These are phyloP conservation scores for Adenanthera pavonina DNA, from an alignment of 306 rosid species.

Conservation along the genomic window DNA sequence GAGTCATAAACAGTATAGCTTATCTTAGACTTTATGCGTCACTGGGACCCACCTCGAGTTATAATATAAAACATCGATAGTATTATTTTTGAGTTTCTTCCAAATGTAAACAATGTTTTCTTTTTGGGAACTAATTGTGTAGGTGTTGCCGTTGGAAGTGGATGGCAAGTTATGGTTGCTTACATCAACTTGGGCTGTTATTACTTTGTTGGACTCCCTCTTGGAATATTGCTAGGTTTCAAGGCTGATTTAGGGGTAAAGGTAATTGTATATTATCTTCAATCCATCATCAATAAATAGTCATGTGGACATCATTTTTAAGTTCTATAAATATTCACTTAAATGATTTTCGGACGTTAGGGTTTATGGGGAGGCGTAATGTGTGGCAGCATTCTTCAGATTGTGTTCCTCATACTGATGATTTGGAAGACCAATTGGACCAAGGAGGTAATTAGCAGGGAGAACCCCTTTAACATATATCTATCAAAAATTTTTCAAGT, in stretches of 20 bases:
- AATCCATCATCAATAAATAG: not conserved
- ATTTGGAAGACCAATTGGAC: conserved; percentile 60
- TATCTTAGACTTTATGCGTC: too few relatives aligned
- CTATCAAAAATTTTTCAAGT: not conserved
- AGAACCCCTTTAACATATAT: not conserved
- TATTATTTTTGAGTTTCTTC: too few relatives aligned
- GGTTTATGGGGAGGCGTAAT: conserved; percentile 60
- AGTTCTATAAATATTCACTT: not conserved
- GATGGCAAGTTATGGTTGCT: conserved; percentile 70
- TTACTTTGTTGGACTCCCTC: conserved; percentile 62
- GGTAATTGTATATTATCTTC: conserved; percentile 24
- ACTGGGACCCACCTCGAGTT: too few relatives aligned
- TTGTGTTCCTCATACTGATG: conserved; percentile 38
- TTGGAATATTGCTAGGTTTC: conserved; percentile 49
- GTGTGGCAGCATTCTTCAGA: conserved; percentile 52
- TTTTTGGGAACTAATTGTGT: not conserved
- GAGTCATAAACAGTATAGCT: too few relatives aligned
- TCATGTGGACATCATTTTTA: not conserved
- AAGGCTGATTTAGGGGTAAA: conserved; percentile 49
- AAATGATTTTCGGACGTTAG: conserved; percentile 13
- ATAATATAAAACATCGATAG: too few relatives aligned
- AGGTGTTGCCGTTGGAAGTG: conserved; percentile 69
- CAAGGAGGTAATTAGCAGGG: conserved; percentile 47
- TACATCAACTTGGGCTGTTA: too few relatives aligned
- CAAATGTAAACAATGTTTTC: too few relatives aligned